Conservation (phyloP, 306 rosid species). For the Prunus salicina region DNA sequence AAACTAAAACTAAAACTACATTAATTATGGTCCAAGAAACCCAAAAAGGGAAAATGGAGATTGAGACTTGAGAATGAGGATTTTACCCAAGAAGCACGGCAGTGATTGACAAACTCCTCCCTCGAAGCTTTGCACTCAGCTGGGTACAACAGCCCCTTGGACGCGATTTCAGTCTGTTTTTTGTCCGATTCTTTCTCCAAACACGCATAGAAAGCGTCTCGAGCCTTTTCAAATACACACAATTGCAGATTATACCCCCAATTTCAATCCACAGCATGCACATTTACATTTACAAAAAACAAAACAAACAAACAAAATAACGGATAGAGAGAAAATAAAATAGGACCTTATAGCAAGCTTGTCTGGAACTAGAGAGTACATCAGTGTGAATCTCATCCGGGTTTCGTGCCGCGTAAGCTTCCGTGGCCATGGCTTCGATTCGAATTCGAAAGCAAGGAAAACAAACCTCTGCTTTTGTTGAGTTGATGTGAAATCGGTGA, state of each 20-base stretch:
- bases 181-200: slow-evolving; percentile 65
- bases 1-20: slow-evolving; percentile 8
- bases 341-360: slow-evolving; percentile 74
- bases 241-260: slow-evolving; percentile 5
- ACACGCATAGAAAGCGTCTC: slow-evolving; percentile 85
- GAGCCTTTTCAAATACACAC: slow-evolving; percentile 50
- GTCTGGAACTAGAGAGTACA: slow-evolving; percentile 69
- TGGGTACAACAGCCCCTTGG: slow-evolving; percentile 88
- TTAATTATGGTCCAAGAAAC: neutral
- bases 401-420: slow-evolving; percentile 47
- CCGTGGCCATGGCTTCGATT: slow-evolving; percentile 48
- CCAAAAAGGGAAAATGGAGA: neutral
- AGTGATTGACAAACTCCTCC: slow-evolving; percentile 57
- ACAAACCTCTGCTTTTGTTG: neutral
- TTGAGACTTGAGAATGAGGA: neutral
- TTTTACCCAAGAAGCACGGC: slow-evolving; percentile 88
- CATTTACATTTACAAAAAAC: neutral
- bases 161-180: slow-evolving; percentile 83
- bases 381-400: slow-evolving; percentile 54
- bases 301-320: neutral
- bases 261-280: neutral
- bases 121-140: slow-evolving; percentile 59
- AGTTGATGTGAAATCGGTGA: neutral
- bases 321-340: neutral
- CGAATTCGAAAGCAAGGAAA: neutral